Evolutionary conservation across 805 yeast genomes (phyloP).

Genomic region (Kodamaea leandrae): DNA sequence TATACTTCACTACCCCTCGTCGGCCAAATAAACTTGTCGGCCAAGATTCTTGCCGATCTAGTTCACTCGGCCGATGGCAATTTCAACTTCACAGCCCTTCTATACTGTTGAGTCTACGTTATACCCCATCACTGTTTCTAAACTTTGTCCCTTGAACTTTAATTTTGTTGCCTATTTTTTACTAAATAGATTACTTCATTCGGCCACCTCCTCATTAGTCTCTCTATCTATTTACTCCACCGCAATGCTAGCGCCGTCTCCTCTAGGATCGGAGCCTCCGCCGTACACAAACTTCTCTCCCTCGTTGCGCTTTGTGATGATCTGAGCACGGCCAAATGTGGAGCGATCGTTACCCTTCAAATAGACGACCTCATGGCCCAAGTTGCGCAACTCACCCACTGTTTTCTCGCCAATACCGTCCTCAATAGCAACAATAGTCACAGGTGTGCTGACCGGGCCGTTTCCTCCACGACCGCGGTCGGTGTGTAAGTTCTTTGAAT

Average conservation of each 20-base stretch:
- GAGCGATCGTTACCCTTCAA: conserved; percentile 43
- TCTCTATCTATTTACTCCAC: conserved; percentile 13
- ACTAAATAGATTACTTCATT: no score
- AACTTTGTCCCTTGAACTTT: no score
- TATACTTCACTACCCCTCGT: no score
- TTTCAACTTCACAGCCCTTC: no score
- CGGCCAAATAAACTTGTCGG: no score
- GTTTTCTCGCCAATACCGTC: conserved; percentile 55
- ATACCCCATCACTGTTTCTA: no score
- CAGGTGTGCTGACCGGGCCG: conserved; percentile 60
- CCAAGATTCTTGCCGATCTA: no score
- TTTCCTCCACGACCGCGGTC: conserved; percentile 60
- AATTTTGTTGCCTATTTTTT: no score
- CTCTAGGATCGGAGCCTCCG: conserved; percentile 78
- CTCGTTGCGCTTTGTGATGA: conserved; percentile 51
- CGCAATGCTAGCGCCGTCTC: conserved; percentile 79
- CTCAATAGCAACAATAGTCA: conserved; percentile 61
- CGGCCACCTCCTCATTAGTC: no score
- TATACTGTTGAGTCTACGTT: no score
- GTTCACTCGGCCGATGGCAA: no score
- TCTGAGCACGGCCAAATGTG: conserved; percentile 69
- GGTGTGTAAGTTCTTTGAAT: conserved; percentile 33
- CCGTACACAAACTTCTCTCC: conserved; percentile 48
- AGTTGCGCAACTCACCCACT: conserved; percentile 40
- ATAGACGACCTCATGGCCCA: conserved; percentile 59